Percentiles rank a stretch among this genome's conserved stretches.
These are phyloP conservation scores for Raffaelea ambrosiae DNA, from an alignment of 2,329 filamentous ascomycete species.

Conservation along the genomic window DNA sequence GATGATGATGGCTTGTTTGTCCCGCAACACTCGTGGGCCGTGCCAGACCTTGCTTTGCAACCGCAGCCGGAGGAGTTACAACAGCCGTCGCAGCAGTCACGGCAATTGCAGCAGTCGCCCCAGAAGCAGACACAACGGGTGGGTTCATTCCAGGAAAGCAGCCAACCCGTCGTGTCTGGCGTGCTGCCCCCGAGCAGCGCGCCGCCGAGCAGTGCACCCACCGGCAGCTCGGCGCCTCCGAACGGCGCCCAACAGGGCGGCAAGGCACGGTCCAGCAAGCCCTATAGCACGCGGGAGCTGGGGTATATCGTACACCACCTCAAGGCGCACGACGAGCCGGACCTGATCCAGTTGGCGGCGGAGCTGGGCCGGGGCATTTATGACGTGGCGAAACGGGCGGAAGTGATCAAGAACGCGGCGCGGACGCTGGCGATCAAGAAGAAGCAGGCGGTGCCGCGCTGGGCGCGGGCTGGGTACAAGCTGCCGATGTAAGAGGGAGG, in stretches of 20 bases:
- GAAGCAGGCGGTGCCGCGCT: conserved; percentile 3
- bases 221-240: too few species aligned
- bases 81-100: too few species aligned
- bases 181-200: too few species aligned
- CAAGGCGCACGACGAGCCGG: not conserved
- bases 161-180: too few species aligned
- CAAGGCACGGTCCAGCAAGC: not conserved
- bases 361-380: conserved; percentile 5
- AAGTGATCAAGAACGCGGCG: conserved; percentile 8
- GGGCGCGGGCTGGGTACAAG: conserved; percentile 6
- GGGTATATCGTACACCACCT: conserved; percentile 4
- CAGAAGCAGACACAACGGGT: too few species aligned
- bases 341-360: conserved; percentile 6
- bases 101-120: too few species aligned
- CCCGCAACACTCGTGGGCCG: too few species aligned
- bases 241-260: too few species aligned
- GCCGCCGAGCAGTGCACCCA: too few species aligned
- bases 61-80: too few species aligned
- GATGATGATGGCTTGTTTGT: not conserved
- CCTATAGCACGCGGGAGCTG: not conserved
- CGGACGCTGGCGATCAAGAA: not conserved
- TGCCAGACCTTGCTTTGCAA: not conserved
- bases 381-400: conserved; percentile 8
- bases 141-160: too few species aligned
- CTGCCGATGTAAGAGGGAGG: not conserved